A percentile compares a stretch with the other conserved stretches of the same genome.
phyloP scores from a whole-genome alignment of 73 alveolate species.

The Tetrahymena elliotti region DNA sequence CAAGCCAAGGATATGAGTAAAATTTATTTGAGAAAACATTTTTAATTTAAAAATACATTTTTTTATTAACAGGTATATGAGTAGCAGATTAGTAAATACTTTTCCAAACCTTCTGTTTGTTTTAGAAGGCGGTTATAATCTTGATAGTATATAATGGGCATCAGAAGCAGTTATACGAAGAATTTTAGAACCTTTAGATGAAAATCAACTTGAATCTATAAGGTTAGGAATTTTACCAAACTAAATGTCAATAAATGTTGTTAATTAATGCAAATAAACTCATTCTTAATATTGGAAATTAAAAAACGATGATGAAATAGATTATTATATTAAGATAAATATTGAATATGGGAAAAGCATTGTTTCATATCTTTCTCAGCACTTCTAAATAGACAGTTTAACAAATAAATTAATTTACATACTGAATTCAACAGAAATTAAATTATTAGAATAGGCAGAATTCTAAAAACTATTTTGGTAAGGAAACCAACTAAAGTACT shows the following conservation, averaged over 20 bases:
- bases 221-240: background rate
- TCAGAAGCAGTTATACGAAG: background rate
- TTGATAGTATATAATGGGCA: constrained; percentile 27
- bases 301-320: background rate
- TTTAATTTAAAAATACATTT: background rate
- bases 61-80: background rate
- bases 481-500: background rate
- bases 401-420: background rate
- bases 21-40: background rate
- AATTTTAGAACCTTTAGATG: background rate
- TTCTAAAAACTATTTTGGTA: background rate
- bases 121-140: constrained; percentile 32
- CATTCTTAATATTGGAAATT: background rate
- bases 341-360: background rate
- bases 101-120: constrained; percentile 18
- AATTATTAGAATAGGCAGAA: background rate
- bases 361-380: background rate
- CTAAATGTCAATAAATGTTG: background rate
- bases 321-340: background rate
- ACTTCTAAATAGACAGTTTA: background rate
- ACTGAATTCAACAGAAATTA: background rate
- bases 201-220: background rate
- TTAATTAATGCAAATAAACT: background rate
- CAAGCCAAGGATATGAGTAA: constrained; percentile 69
- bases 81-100: background rate